These are phyloP conservation scores for Penicillium crustosum DNA, from an alignment of 2,329 filamentous ascomycete genomes.

Conservation along the genomic window DNA sequence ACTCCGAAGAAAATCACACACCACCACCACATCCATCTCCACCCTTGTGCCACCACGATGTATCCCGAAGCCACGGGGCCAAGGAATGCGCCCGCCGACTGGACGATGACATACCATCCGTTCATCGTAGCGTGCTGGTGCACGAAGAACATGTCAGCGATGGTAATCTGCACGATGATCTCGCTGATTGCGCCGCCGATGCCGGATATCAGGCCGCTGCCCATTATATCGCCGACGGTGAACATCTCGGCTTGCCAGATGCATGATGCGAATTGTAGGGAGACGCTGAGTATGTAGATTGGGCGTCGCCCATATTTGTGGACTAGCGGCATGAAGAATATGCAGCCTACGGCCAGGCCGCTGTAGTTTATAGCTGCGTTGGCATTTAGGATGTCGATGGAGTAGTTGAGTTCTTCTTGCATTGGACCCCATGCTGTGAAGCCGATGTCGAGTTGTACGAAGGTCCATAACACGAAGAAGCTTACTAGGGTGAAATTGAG, in stretches of 20 bases:
- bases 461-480: conserved; percentile 29
- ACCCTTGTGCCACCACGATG: conserved; percentile 44
- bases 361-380: conserved; percentile 47
- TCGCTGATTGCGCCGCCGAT: conserved; percentile 48
- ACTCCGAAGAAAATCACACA: conserved; percentile 44
- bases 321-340: conserved; percentile 49
- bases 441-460: conserved; percentile 40
- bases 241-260: conserved; percentile 48
- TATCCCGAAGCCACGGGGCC: conserved; percentile 35
- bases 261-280: conserved; percentile 38
- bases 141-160: conserved; percentile 51
- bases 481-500: conserved; percentile 30
- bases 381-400: conserved; percentile 44
- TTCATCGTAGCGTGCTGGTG: conserved; percentile 51
- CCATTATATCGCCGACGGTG: conserved; percentile 44
- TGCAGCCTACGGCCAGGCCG: conserved; percentile 44
- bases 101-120: conserved; percentile 44
- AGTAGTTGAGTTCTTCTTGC: conserved; percentile 46
- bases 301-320: conserved; percentile 50
- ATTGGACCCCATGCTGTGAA: conserved; percentile 46
- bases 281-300: conserved; percentile 46
- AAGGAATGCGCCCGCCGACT: conserved; percentile 37
- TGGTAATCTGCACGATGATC: conserved; percentile 48
- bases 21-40: conserved; percentile 56
- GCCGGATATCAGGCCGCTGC: conserved; percentile 46